Evolutionary conservation across 1,284 basidiomycete species (phyloP).

Genomic region (Ganoderma multipileum): DNA sequence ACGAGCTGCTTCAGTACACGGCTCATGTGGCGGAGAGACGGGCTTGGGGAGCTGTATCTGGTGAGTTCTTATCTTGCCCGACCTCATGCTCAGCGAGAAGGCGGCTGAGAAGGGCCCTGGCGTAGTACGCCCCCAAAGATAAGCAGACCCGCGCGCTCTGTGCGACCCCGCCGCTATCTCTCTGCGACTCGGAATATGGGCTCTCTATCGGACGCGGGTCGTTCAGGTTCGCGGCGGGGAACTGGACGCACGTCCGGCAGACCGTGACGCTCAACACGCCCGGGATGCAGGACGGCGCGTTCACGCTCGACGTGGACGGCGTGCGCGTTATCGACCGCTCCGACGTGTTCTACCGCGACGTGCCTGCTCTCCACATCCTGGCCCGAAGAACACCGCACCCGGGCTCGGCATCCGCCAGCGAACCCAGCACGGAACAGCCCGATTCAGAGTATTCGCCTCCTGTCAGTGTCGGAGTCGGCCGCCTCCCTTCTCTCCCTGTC

Average conservation of each 20-base stretch:
- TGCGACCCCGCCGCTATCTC: constrained; percentile 56
- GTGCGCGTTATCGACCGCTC: constrained; percentile 55
- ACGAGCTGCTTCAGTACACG: constrained; percentile 74
- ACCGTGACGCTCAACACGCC: constrained; percentile 76
- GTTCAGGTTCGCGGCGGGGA: constrained; percentile 68
- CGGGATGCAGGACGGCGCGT: constrained; percentile 49
- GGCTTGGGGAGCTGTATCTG: constrained; percentile 75
- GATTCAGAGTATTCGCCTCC: neutral
- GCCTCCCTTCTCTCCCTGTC: neutral
- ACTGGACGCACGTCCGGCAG: constrained; percentile 73
- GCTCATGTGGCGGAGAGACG: constrained; percentile 74
- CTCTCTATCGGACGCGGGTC: constrained; percentile 78
- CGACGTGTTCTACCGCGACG: constrained; percentile 68
- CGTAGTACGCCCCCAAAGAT: constrained; percentile 65
- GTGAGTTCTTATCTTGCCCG: constrained; percentile 45
- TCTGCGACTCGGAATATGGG: constrained; percentile 71
- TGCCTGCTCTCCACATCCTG: constrained; percentile 16
- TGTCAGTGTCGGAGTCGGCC: neutral
- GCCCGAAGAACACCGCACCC: neutral
- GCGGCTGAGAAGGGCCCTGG: neutral
- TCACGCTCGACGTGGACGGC: constrained; percentile 58
- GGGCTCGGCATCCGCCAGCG: neutral
- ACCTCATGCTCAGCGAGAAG: neutral
- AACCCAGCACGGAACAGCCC: neutral
- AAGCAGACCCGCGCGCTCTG: constrained; percentile 66